Base-by-base conservation (phyloP, 2,329 filamentous ascomycete genomes). In the Colletotrichum acutatum region DNA sequence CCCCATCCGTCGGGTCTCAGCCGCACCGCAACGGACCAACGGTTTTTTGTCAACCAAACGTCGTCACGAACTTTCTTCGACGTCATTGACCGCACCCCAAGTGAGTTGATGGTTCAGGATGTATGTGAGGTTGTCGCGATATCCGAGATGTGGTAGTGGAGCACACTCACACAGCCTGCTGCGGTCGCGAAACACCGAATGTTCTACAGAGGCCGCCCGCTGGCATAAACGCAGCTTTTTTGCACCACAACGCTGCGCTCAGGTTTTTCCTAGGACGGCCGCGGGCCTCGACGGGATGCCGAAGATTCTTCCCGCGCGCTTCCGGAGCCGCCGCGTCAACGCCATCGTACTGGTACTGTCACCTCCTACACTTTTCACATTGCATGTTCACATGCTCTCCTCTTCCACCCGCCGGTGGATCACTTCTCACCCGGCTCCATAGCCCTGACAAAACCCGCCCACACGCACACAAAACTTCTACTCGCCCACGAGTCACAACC, bases 391-490 rank as follows among this genome's bases (percentile, higher is more conserved):
- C 32, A 34, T 12, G 32, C 4, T 34, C 32, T 19, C 19, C 19
- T 46, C 37, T 14, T 19, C 42, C 42, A 19, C 19, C 19, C 9
- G 22, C 34, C 34, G 34, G 37, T 52, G 42, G 37, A 32, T 52
- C 37, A 14, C 19, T 16, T 49, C 16, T 12, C 5, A 16, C 7
- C 16, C 6, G 28, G 32, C 65, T 49, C 9, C 24, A 30, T 24
- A 72, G 66, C 70, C 70, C 70, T 72, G 42, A 22, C 42, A 7
- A 9, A 49, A 5, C 42, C 42, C 19, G 42, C 19, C 7, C 19
- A 49, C 3, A n/a, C 42, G 4, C 42, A 49, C 42, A 49, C 42
- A 70, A 59, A 11, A 34, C 32, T 34, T 8, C 28, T 8, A 37
- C 12, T 37, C 34, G n/a, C n/a, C n/a, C n/a, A n/a, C n/a, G n/a